Evolutionary conservation across 306 rosid genomes (phyloP).

Genomic region (Abrus pulchellus): DNA sequence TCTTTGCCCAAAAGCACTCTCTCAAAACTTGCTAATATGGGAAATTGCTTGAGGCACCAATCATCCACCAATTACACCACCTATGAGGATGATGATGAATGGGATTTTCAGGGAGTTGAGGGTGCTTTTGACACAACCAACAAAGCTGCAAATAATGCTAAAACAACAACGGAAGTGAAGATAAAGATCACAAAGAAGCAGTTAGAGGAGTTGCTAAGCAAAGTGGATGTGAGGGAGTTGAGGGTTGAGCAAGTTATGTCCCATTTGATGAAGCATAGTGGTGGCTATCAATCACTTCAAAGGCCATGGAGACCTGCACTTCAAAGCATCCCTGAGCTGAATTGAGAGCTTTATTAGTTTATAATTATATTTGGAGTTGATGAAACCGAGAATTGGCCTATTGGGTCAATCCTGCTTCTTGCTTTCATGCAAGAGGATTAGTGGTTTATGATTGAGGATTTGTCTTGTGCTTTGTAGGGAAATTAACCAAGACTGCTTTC

Average conservation of each 20-base stretch:
- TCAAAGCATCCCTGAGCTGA: slow-evolving; percentile 81
- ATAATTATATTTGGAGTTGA: background rate
- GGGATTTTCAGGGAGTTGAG: slow-evolving; percentile 43
- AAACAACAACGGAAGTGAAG: slow-evolving; percentile 64
- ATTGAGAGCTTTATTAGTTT: background rate
- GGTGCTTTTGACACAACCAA: background rate
- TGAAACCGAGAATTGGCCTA: slow-evolving; percentile 47
- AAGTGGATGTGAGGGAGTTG: slow-evolving; percentile 61
- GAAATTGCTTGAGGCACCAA: slow-evolving; percentile 75
- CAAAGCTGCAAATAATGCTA: background rate
- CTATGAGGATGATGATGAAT: slow-evolving; percentile 58
- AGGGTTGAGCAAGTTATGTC: slow-evolving; percentile 71
- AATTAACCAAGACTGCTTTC: background rate
- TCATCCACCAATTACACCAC: slow-evolving; percentile 54
- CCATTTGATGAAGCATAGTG: slow-evolving; percentile 58
- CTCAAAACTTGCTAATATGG: slow-evolving; percentile 56
- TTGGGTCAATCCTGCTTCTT: slow-evolving; percentile 50
- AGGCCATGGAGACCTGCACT: slow-evolving; percentile 82
- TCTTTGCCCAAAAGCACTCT: background rate
- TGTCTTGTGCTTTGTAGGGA: background rate
- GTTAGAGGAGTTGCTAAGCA: slow-evolving; percentile 68
- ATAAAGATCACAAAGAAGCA: slow-evolving; percentile 89
- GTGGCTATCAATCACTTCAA: slow-evolving; percentile 54
- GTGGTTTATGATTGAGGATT: background rate
- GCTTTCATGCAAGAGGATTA: background rate